Conservation (phyloP, 2,329 filamentous ascomycete species). For the Penicillium polonicum region DNA sequence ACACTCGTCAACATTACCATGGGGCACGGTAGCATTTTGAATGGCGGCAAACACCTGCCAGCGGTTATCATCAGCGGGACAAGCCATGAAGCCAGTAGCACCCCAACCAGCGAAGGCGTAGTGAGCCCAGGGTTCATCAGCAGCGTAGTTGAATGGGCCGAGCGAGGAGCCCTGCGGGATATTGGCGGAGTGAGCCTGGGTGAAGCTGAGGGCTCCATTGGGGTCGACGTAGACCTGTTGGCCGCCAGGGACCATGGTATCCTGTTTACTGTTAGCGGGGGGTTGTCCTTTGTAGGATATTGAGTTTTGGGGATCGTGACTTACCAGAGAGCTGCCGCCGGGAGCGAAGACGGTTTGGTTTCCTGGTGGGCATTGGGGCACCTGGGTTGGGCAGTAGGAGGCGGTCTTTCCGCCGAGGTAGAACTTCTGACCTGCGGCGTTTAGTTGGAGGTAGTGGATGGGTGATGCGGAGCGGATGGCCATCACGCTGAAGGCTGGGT, state of each 20-base stretch:
- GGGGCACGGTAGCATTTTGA: conserved; percentile 42
- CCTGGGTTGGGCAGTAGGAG: conserved; percentile 51
- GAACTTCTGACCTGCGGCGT: conserved; percentile 51
- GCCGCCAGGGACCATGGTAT: conserved; percentile 60
- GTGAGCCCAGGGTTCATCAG: conserved; percentile 28
- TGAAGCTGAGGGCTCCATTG: conserved; percentile 58
- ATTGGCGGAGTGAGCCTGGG: conserved; percentile 54
- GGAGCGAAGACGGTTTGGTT: conserved; percentile 49
- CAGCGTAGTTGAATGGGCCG: conserved; percentile 50
- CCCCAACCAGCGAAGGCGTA: conserved; percentile 38
- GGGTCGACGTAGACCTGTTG: conserved; percentile 60
- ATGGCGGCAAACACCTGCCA: conserved; percentile 47
- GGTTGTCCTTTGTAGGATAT: background rate
- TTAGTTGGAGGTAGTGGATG: conserved; percentile 50
- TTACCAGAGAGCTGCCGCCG: conserved; percentile 39
- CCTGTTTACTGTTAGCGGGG: conserved; percentile 36
- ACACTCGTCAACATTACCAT: conserved; percentile 40
- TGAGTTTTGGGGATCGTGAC: conserved; percentile 5
- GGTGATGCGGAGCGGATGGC: conserved; percentile 48
- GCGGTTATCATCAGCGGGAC: conserved; percentile 33
- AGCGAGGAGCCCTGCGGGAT: conserved; percentile 53
- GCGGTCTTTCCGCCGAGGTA: conserved; percentile 49
- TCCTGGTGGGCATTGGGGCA: conserved; percentile 46
- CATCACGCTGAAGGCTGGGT: conserved; percentile 45
- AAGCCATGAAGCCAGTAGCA: conserved; percentile 46